Evolutionary conservation across 441 rosid species (phyloP).

Genomic region (Lepidium campestre): DNA sequence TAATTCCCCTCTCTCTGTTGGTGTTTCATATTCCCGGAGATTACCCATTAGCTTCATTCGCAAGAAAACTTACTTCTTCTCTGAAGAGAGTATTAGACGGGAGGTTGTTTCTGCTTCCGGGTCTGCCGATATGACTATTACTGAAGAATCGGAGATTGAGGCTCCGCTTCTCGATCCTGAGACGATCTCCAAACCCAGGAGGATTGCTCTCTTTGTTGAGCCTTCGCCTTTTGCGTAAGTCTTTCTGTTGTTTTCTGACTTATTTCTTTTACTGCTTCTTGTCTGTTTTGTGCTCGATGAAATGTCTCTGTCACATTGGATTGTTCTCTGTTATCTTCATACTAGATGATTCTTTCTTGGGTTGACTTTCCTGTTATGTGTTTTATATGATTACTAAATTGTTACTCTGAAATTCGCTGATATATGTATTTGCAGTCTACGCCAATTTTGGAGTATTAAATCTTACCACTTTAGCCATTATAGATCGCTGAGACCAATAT

Average conservation of each 20-base stretch:
- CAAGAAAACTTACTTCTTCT: background rate
- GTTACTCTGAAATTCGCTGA: background rate
- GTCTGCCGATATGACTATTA: constrained; percentile 45
- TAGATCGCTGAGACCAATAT: background rate
- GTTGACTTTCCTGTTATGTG: constrained; percentile 9
- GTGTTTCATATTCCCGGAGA: constrained; percentile 19
- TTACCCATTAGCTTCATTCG: constrained; percentile 37
- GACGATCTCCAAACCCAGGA: constrained; percentile 53
- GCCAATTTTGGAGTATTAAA: background rate
- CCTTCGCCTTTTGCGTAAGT: constrained; percentile 98
- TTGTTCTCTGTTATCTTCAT: background rate
- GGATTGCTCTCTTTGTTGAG: constrained; percentile 94
- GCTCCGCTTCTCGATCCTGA: constrained; percentile 47
- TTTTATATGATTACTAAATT: background rate
- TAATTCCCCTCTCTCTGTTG: constrained; percentile 15
- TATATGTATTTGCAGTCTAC: background rate
- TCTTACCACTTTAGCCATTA: background rate
- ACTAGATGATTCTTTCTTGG: background rate
- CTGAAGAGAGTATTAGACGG: background rate
- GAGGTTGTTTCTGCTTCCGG: constrained; percentile 20
- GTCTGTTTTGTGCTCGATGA: constrained; percentile 21
- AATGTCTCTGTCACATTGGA: constrained; percentile 7
- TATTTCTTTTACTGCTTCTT: background rate
- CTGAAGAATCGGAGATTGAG: constrained; percentile 40
- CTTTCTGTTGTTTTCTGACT: background rate